These are phyloP conservation scores for Cytospora piceae DNA, from an alignment of 2,329 filamentous ascomycete species.

Conservation along the genomic window DNA sequence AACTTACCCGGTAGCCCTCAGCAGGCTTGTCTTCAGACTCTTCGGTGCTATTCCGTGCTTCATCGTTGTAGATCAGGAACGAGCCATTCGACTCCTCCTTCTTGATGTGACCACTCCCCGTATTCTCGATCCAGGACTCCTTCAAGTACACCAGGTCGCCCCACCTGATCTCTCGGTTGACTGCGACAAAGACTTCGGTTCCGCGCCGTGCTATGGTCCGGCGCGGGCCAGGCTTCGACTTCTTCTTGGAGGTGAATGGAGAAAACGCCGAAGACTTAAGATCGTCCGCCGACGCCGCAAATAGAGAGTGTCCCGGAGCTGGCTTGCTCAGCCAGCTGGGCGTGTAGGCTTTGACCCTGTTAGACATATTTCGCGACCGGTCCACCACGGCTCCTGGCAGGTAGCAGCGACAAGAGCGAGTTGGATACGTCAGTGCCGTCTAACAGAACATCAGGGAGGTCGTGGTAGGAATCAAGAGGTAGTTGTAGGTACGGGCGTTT, in stretches of 20 bases:
- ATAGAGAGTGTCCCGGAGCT: slow-evolving; percentile 77
- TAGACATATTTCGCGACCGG: slow-evolving; percentile 64
- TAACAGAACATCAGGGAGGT: slow-evolving; percentile 10
- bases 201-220: slow-evolving; percentile 78
- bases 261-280: slow-evolving; percentile 36
- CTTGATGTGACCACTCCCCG: slow-evolving; percentile 47
- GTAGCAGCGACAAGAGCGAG: slow-evolving; percentile 23
- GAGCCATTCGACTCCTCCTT: slow-evolving; percentile 49
- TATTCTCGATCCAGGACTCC: slow-evolving; percentile 55
- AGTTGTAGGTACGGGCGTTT: background rate
- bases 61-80: slow-evolving; percentile 40
- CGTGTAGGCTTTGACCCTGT: slow-evolving; percentile 79
- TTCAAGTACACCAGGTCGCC: slow-evolving; percentile 82
- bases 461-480: background rate
- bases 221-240: slow-evolving; percentile 52
- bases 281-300: slow-evolving; percentile 55
- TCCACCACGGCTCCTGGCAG: slow-evolving; percentile 8
- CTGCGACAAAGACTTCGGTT: slow-evolving; percentile 86
- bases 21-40: slow-evolving; percentile 32
- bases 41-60: slow-evolving; percentile 35
- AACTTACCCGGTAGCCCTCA: slow-evolving; percentile 54
- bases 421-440: background rate
- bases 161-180: slow-evolving; percentile 91
- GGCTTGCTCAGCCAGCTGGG: slow-evolving; percentile 84
- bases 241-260: slow-evolving; percentile 49